These are phyloP conservation scores for Penicillium sp. DNA, from an alignment of 2,329 filamentous ascomycete species.

Conservation along the genomic window DNA sequence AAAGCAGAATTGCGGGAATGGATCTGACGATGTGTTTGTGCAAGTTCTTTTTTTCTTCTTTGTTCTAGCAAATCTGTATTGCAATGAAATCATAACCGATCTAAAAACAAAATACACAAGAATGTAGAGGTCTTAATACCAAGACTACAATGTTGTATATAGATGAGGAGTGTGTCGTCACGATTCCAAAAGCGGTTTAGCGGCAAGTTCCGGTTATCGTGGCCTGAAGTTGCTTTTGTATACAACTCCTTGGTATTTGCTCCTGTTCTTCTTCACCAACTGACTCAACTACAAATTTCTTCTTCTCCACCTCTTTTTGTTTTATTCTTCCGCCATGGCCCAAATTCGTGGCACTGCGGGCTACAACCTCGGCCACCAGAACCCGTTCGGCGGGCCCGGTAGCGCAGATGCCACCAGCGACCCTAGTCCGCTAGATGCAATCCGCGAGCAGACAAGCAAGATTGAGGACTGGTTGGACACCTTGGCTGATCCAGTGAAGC, in stretches of 20 bases:
- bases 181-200: constrained; percentile 30
- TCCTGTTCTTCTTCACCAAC: constrained; percentile 13
- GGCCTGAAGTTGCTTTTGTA: constrained; percentile 38
- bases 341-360: constrained; percentile 67
- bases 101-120: not conserved
- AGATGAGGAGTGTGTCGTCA: constrained; percentile 22
- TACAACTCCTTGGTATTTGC: constrained; percentile 22
- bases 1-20: constrained; percentile 20
- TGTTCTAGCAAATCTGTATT: constrained; percentile 6
- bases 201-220: constrained; percentile 40
- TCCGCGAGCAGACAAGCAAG: constrained; percentile 95
- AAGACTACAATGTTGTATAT: too few species aligned
- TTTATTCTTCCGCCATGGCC: constrained; percentile 39
- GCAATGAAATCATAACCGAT: constrained; percentile 9
- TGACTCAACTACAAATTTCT: not conserved
- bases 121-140: constrained; percentile 1
- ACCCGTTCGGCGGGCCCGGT: constrained; percentile 65
- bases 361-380: constrained; percentile 77
- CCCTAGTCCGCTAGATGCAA: constrained; percentile 77
- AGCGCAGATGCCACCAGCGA: constrained; percentile 62
- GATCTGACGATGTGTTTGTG: constrained; percentile 8
- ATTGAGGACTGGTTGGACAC: constrained; percentile 92
- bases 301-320: not conserved
- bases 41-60: constrained; percentile 9
- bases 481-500: constrained; percentile 85